A percentile compares a stretch with the other conserved stretches of the same genome.
These are phyloP conservation scores for Avena sativa DNA, from an alignment of 176 grass and related monocot genomes.

Conservation along the genomic window DNA sequence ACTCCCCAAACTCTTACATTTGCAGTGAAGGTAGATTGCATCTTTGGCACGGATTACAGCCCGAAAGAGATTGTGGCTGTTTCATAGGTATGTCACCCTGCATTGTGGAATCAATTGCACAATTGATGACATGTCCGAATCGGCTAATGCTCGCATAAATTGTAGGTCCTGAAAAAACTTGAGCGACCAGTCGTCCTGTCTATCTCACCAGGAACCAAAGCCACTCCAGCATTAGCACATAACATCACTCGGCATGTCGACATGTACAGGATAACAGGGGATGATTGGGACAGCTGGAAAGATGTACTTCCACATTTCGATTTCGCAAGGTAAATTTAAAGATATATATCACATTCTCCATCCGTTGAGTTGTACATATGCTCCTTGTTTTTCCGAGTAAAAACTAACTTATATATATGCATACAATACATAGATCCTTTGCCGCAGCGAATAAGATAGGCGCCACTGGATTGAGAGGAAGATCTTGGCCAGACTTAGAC, in stretches of 20 bases:
- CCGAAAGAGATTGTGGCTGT: constrained; percentile 76
- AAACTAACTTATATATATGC: background rate
- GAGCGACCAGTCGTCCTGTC: constrained; percentile 72
- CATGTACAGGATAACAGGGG: constrained; percentile 87
- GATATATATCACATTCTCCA: background rate
- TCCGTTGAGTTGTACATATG: background rate
- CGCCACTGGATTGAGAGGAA: constrained; percentile 65
- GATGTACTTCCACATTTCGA: constrained; percentile 83
- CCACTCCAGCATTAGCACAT: constrained; percentile 69
- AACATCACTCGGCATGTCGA: constrained; percentile 68
- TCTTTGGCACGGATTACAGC: constrained; percentile 85
- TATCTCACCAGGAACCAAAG: constrained; percentile 73
- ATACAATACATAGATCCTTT: constrained; percentile 61
- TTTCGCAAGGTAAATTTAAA: constrained; percentile 59
- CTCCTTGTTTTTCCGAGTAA: constrained; percentile 17
- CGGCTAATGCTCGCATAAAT: constrained; percentile 2
- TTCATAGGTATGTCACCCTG: constrained; percentile 61
- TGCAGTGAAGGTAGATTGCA: constrained; percentile 90
- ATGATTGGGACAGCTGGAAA: constrained; percentile 92
- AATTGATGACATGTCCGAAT: background rate
- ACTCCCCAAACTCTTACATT: background rate
- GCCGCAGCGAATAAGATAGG: constrained; percentile 73
- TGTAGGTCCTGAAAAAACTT: constrained; percentile 77
- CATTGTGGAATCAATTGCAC: background rate
- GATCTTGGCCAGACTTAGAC: constrained; percentile 93